A percentile compares a stretch with the other conserved stretches of the same genome.
Conservation (phyloP, 2,329 filamentous ascomycete genomes). For the Fusarium globosum region DNA sequence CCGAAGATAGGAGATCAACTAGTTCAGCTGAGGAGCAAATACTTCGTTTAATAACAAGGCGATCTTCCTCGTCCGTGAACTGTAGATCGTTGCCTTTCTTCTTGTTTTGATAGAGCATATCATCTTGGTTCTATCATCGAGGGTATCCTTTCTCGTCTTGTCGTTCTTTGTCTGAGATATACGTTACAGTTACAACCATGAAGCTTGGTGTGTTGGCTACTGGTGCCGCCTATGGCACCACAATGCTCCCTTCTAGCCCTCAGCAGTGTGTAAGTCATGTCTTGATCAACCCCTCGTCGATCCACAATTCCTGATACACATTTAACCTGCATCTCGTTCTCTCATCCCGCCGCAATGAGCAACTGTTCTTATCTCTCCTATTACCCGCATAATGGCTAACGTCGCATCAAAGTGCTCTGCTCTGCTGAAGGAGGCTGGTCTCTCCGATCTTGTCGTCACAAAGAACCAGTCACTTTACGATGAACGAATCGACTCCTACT, state of each 20-base stretch:
- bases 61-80: slow-evolving; percentile 4
- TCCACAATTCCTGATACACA: not conserved
- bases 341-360: not conserved
- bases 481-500: slow-evolving; percentile 50
- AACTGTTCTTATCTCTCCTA: not conserved
- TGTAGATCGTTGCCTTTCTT: slow-evolving; percentile 30
- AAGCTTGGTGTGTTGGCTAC: slow-evolving; percentile 25
- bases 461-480: slow-evolving; percentile 44
- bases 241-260: not conserved
- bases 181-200: slow-evolving; percentile 11
- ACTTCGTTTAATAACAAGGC: slow-evolving; percentile 15
- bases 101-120: not conserved
- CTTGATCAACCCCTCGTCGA: not conserved
- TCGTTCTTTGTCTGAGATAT: not conserved
- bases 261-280: slow-evolving; percentile 28
- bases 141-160: not conserved
- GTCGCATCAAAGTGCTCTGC: slow-evolving; percentile 41
- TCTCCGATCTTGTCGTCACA: slow-evolving; percentile 47
- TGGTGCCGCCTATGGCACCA: slow-evolving; percentile 14
- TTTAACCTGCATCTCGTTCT: not conserved
- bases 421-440: slow-evolving; percentile 36
- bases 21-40: not conserved
- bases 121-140: not conserved
- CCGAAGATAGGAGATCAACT: slow-evolving; percentile 1
- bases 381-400: slow-evolving; percentile 18